phyloP scores from a whole-genome alignment of 2,329 filamentous ascomycete species.

The Teratosphaeriaceae sp. region DNA sequence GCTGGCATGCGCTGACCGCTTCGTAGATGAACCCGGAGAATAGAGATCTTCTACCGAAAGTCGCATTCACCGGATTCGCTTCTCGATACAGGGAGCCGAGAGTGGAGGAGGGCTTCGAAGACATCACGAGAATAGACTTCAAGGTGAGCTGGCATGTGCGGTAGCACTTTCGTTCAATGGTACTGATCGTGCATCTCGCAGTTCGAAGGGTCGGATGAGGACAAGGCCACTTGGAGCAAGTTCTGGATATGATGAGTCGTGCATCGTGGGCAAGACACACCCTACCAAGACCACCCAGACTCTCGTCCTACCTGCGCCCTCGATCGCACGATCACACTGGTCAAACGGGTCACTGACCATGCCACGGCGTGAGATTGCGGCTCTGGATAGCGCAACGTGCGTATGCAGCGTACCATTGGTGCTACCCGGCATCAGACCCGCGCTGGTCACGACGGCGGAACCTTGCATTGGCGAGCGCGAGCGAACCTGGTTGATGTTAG shows the following conservation, averaged over 20 bases:
- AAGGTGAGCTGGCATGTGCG: slow-evolving; percentile 48
- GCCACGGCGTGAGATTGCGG: no score
- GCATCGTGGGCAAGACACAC: no score
- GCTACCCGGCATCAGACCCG: background rate
- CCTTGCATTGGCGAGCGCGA: background rate
- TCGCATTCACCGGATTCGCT: slow-evolving; percentile 73
- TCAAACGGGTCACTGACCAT: no score
- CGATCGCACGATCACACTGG: no score
- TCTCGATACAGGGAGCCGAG: slow-evolving; percentile 67
- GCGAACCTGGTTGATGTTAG: background rate
- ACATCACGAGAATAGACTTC: slow-evolving; percentile 71
- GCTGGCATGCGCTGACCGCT: slow-evolving; percentile 10
- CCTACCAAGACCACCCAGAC: no score
- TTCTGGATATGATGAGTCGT: slow-evolving; percentile 63
- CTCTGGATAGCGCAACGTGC: background rate
- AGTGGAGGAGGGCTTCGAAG: slow-evolving; percentile 72
- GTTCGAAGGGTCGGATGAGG: slow-evolving; percentile 63
- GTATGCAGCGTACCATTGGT: background rate
- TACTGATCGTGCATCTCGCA: slow-evolving; percentile 17
- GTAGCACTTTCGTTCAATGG: background rate
- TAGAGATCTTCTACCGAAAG: slow-evolving; percentile 62
- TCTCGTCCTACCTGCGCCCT: no score
- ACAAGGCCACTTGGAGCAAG: slow-evolving; percentile 64
- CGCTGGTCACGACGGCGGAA: background rate
- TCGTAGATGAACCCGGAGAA: slow-evolving; percentile 78